Evolutionary conservation across 352 stramenopile species (phyloP).

Genomic region (Phytophthora ramorum): DNA sequence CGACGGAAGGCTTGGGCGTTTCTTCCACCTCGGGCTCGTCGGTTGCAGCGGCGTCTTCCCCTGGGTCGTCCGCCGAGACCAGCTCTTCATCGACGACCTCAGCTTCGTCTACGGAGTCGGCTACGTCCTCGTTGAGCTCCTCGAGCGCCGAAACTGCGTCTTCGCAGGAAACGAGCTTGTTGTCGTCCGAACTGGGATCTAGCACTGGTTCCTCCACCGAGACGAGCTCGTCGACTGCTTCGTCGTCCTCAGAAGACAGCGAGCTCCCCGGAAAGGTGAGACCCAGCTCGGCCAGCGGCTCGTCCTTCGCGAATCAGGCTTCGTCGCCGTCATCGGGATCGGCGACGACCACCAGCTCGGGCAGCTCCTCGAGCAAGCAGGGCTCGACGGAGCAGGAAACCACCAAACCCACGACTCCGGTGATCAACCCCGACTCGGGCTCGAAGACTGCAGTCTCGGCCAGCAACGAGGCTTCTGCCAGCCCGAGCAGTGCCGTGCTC

Average conservation of each 20-base stretch:
- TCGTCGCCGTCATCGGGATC: conserved; percentile 23
- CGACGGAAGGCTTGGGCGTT: conserved; percentile 2
- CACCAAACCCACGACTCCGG: conserved; percentile 4
- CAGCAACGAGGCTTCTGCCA: conserved; percentile 48
- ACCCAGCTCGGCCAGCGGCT: conserved; percentile 40
- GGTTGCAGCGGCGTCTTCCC: background rate
- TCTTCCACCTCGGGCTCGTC: conserved; percentile 12
- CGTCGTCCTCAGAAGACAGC: conserved; percentile 13
- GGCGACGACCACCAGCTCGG: conserved; percentile 7
- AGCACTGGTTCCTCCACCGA: conserved; percentile 14
- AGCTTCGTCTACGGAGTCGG: background rate
- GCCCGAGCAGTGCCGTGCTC: conserved; percentile 14
- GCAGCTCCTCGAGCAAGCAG: conserved; percentile 6
- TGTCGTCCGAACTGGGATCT: conserved; percentile 7
- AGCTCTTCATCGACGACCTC: background rate
- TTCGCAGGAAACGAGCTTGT: conserved; percentile 11
- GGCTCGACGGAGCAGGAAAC: conserved; percentile 17
- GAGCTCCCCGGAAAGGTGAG: conserved; percentile 36
- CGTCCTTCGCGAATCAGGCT: conserved; percentile 39
- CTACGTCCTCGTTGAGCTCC: background rate
- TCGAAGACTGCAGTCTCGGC: conserved; percentile 38
- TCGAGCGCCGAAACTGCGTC: background rate
- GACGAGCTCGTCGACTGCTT: conserved; percentile 13
- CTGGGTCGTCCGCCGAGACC: conserved; percentile 6
- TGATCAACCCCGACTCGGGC: background rate